Percentiles rank a stretch among this genome's conserved stretches.
Evolutionary conservation across 441 rosid species (phyloP).

Genomic region (Lepidium campestre): DNA sequence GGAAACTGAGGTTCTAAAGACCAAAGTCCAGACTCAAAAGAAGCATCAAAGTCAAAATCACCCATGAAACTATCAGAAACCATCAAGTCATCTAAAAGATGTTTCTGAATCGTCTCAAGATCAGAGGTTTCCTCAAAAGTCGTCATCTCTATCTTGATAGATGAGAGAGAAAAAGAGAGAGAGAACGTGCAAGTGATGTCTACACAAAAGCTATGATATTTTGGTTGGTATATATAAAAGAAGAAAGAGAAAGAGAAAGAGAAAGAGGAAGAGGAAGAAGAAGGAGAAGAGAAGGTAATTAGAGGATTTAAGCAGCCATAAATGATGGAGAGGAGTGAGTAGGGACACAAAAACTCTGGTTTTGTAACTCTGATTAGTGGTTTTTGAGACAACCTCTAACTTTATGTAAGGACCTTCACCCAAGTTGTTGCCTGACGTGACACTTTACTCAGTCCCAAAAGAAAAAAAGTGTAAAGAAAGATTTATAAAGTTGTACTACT

Average conservation of each 20-base stretch:
- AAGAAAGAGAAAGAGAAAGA: background rate
- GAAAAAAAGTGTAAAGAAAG: conserved; percentile 7
- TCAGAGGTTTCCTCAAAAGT: conserved; percentile 31
- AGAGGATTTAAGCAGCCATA: conserved; percentile 24
- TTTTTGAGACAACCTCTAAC: conserved; percentile 26
- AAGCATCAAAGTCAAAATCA: conserved; percentile 34
- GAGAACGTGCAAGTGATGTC: conserved; percentile 12
- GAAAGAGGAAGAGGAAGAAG: background rate
- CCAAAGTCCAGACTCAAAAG: conserved; percentile 24
- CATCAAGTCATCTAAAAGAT: conserved; percentile 47
- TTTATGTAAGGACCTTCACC: conserved; percentile 21
- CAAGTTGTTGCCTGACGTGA: conserved; percentile 23
- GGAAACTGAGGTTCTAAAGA: conserved; percentile 29
- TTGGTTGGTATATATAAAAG: conserved; percentile 10
- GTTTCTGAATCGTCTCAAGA: conserved; percentile 44
- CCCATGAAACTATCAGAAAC: conserved; percentile 38
- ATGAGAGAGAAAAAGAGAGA: conserved; percentile 1
- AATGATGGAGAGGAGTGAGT: conserved; percentile 6
- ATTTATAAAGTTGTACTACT: background rate
- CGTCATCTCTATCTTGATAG: conserved; percentile 26
- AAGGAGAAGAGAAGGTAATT: conserved; percentile 23
- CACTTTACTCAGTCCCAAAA: background rate
- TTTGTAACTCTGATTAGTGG: too few relatives aligned
- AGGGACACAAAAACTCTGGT: conserved; percentile 22
- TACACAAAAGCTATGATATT: conserved; percentile 10